phyloP scores from a whole-genome alignment of 129 eudicot species.

The Silybum marianum region DNA sequence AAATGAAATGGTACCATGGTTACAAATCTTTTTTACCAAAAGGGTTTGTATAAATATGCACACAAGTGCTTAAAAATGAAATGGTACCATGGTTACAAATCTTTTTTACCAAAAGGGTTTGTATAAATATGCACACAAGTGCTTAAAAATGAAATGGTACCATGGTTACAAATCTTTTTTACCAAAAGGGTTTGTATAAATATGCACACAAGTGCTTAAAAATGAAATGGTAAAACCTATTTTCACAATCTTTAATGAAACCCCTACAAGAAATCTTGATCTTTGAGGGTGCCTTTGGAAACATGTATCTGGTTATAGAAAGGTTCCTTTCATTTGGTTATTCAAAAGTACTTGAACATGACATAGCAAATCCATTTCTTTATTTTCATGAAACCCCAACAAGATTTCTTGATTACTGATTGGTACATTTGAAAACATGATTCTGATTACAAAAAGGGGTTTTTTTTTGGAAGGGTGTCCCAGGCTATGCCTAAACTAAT shows the following conservation, averaged over 20 bases:
- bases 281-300: constrained; percentile 7
- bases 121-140: neutral
- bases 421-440: neutral
- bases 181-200: neutral
- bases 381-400: neutral
- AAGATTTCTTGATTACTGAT: neutral
- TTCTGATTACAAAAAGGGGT: constrained; percentile 1
- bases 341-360: neutral
- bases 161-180: neutral
- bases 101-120: neutral
- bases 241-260: neutral
- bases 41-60: neutral
- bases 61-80: neutral
- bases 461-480: no score
- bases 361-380: neutral
- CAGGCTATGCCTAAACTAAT: no score
- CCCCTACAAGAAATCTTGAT: constrained; percentile 4
- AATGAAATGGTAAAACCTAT: neutral
- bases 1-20: no score
- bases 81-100: constrained; percentile 11
- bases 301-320: neutral
- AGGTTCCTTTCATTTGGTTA: constrained; percentile 1
- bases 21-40: neutral
- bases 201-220: neutral
- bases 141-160: no score